These are phyloP conservation scores for Candida insectalens DNA, from an alignment of 805 yeast species.

Conservation along the genomic window DNA sequence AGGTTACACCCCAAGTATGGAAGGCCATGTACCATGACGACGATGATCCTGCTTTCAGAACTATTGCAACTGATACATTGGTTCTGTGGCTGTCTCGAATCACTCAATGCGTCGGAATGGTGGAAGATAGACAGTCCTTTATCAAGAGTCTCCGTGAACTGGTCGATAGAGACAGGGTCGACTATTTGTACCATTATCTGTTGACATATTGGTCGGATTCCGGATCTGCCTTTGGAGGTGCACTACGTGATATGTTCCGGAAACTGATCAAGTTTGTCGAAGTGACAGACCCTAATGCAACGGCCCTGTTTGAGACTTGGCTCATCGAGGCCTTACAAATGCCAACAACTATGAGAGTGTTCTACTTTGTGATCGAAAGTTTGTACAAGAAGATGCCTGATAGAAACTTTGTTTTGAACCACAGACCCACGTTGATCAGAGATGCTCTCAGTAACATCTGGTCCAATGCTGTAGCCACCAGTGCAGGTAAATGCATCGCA, in stretches of 20 bases:
- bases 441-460: slow-evolving; percentile 41
- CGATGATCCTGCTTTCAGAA: slow-evolving; percentile 22
- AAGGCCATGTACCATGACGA: slow-evolving; percentile 27
- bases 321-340: slow-evolving; percentile 30
- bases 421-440: slow-evolving; percentile 36
- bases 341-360: slow-evolving; percentile 45
- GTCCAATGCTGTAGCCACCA: slow-evolving; percentile 55
- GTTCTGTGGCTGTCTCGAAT: slow-evolving; percentile 58
- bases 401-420: slow-evolving; percentile 27
- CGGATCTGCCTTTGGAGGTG: slow-evolving; percentile 61
- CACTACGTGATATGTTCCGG: slow-evolving; percentile 49
- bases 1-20: too few relatives aligned
- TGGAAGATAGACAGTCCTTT: not conserved
- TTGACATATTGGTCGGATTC: slow-evolving; percentile 65
- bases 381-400: slow-evolving; percentile 40
- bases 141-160: slow-evolving; percentile 2
- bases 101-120: slow-evolving; percentile 25
- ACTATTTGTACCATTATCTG: slow-evolving; percentile 38
- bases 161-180: slow-evolving; percentile 15
- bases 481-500: slow-evolving; percentile 49
- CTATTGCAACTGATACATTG: slow-evolving; percentile 46
- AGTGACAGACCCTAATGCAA: slow-evolving; percentile 2
- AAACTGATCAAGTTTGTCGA: slow-evolving; percentile 35
- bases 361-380: slow-evolving; percentile 50
- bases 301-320: slow-evolving; percentile 34